A percentile compares a stretch with the other conserved stretches of the same genome.
These are phyloP conservation scores for Emergomyces orientalis DNA, from an alignment of 2,329 filamentous ascomycete species.

Conservation along the genomic window DNA sequence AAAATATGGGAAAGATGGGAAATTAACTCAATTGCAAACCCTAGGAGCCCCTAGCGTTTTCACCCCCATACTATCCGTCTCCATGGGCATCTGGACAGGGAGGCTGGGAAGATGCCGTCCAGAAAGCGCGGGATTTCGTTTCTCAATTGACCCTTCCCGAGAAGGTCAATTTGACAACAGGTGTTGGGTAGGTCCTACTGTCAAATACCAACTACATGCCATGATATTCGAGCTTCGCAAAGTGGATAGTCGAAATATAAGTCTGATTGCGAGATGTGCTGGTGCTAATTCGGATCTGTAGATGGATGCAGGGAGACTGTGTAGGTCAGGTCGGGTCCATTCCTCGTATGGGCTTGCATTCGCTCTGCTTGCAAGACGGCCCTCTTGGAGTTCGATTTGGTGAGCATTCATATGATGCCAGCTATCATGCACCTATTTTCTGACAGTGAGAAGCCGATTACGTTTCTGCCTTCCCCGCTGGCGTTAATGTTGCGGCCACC, in stretches of 20 bases:
- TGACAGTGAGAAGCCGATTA: constrained; percentile 53
- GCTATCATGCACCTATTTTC: neutral
- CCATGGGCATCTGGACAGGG: constrained; percentile 74
- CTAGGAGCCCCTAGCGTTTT: constrained; percentile 27
- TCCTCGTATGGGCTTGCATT: constrained; percentile 49
- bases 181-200: constrained; percentile 56
- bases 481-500: constrained; percentile 70
- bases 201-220: neutral
- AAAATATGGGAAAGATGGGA: neutral
- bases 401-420: constrained; percentile 23
- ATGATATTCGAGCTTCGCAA: constrained; percentile 4
- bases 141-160: constrained; percentile 72
- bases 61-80: constrained; percentile 68
- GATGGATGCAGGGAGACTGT: constrained; percentile 61
- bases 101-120: constrained; percentile 66
- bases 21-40: neutral
- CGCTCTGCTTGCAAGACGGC: constrained; percentile 79
- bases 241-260: neutral
- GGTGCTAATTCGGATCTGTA: constrained; percentile 20
- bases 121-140: constrained; percentile 67
- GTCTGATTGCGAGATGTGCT: neutral
- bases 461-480: constrained; percentile 70
- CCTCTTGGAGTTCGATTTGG: constrained; percentile 67
- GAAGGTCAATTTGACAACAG: constrained; percentile 92
- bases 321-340: constrained; percentile 59